Evolutionary conservation across 1,139 yeast genomes (phyloP).

Genomic region (Meyerozyma elateridarum): DNA sequence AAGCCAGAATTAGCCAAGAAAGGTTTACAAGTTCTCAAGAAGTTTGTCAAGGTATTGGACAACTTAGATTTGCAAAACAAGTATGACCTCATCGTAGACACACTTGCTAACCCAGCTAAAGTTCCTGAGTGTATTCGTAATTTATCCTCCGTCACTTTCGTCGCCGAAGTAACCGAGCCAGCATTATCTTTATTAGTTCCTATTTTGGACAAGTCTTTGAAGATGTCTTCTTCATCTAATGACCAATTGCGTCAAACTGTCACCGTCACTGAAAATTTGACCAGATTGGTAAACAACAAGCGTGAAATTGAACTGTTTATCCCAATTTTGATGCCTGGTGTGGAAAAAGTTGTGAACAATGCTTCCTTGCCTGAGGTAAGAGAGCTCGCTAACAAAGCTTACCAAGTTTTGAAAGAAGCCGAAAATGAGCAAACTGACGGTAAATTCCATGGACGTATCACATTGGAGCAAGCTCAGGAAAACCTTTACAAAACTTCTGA

Average conservation of each 20-base stretch:
- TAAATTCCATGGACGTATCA: slow-evolving; percentile 71
- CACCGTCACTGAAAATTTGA: slow-evolving; percentile 90
- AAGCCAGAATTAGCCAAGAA: slow-evolving; percentile 92
- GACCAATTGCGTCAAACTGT: slow-evolving; percentile 96
- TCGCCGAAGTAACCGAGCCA: slow-evolving; percentile 97
- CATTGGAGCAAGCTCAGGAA: slow-evolving; percentile 48
- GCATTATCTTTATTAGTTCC: slow-evolving; percentile 89
- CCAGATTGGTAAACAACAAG: slow-evolving; percentile 91
- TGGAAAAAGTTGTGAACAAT: slow-evolving; percentile 78
- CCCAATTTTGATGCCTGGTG: slow-evolving; percentile 85
- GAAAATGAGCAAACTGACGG: slow-evolving; percentile 63
- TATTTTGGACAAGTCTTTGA: slow-evolving; percentile 84
- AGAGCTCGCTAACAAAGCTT: slow-evolving; percentile 85
- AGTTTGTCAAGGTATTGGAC: slow-evolving; percentile 78
- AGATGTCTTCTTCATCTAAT: slow-evolving; percentile 84
- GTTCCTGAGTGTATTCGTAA: slow-evolving; percentile 88
- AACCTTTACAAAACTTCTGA: slow-evolving; percentile 36
- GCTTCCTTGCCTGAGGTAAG: slow-evolving; percentile 97
- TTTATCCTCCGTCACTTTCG: slow-evolving; percentile 90
- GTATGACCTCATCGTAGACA: slow-evolving; percentile 77
- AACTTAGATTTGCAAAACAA: slow-evolving; percentile 89
- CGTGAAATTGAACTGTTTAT: slow-evolving; percentile 85
- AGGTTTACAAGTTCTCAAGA: slow-evolving; percentile 66
- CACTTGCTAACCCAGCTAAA: slow-evolving; percentile 83
- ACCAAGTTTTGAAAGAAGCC: slow-evolving; percentile 76